Conservation (phyloP, 2,329 filamentous ascomycete genomes). For the Xylariaceae sp. region DNA sequence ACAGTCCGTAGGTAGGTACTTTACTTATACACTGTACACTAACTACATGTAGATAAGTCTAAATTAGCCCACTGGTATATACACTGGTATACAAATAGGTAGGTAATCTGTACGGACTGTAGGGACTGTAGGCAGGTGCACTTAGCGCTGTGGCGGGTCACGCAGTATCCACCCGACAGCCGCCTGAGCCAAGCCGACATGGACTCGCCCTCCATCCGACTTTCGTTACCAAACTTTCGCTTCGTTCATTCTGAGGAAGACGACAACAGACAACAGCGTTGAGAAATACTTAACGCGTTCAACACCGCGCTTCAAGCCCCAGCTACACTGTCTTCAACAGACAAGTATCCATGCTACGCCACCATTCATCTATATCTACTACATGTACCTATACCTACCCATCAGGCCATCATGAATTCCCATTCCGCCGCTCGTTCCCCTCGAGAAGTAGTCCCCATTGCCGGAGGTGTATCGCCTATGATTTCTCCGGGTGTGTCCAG, state of each 20-base stretch:
- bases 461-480: not conserved
- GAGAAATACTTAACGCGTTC: slow-evolving; percentile 19
- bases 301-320: slow-evolving; percentile 13
- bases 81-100: too few species aligned
- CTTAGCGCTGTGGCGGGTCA: too few species aligned
- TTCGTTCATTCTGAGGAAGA: slow-evolving; percentile 16
- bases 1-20: not conserved
- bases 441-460: not conserved
- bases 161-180: too few species aligned
- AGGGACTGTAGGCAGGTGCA: too few species aligned
- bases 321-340: slow-evolving; percentile 20
- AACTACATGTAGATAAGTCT: not conserved
- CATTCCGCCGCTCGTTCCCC: not conserved
- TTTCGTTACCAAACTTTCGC: not conserved
- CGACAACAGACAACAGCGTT: not conserved
- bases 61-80: too few species aligned
- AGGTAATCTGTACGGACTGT: too few species aligned
- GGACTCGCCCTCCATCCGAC: too few species aligned
- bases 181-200: too few species aligned
- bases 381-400: too few species aligned
- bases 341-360: slow-evolving; percentile 14
- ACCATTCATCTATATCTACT: not conserved
- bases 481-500: slow-evolving; percentile 7
- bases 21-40: not conserved
- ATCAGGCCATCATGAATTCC: slow-evolving; percentile 4